Conservation (phyloP, 139 green algal genomes). For the Chlamydomonas asymmetrica region DNA sequence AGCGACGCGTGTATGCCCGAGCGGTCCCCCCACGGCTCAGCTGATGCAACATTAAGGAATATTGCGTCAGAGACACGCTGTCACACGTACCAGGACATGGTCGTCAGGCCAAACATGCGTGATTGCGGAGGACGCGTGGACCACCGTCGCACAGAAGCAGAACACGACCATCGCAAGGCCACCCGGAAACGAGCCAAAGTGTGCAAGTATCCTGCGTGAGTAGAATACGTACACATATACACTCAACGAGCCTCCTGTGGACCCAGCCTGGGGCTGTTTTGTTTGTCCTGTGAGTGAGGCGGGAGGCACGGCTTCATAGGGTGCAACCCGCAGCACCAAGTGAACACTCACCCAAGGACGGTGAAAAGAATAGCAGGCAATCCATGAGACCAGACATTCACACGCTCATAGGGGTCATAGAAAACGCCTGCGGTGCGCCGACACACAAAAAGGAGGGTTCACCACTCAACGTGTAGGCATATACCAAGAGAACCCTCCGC, state of each 20-base stretch:
- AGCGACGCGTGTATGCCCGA: neutral
- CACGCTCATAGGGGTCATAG: slow-evolving; percentile 80
- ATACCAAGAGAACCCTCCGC: too few species aligned
- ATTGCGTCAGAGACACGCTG: neutral
- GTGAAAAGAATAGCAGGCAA: slow-evolving; percentile 65
- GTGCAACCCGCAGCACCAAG: neutral
- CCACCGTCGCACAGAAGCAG: slow-evolving; percentile 63
- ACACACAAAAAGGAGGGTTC: neutral
- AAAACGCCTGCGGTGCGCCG: slow-evolving; percentile 52
- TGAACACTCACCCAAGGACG: slow-evolving; percentile 49
- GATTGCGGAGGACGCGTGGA: slow-evolving; percentile 72
- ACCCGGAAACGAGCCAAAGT: slow-evolving; percentile 20
- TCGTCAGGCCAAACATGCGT: slow-evolving; percentile 81
- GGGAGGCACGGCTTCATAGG: too few species aligned
- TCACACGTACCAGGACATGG: slow-evolving; percentile 48
- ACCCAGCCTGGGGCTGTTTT: too few species aligned
- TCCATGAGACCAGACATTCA: slow-evolving; percentile 86
- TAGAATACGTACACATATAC: neutral
- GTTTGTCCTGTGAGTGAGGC: neutral
- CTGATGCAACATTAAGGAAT: neutral
- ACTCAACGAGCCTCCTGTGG: neutral
- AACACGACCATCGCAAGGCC: slow-evolving; percentile 59
- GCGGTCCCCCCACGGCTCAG: neutral
- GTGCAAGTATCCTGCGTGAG: slow-evolving; percentile 24
- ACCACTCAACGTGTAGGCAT: neutral